A percentile compares a stretch with the other conserved stretches of the same genome.
These are phyloP conservation scores for Mortierella claussenii DNA, from an alignment of 192 early-diverging fungal genomes.

Conservation along the genomic window DNA sequence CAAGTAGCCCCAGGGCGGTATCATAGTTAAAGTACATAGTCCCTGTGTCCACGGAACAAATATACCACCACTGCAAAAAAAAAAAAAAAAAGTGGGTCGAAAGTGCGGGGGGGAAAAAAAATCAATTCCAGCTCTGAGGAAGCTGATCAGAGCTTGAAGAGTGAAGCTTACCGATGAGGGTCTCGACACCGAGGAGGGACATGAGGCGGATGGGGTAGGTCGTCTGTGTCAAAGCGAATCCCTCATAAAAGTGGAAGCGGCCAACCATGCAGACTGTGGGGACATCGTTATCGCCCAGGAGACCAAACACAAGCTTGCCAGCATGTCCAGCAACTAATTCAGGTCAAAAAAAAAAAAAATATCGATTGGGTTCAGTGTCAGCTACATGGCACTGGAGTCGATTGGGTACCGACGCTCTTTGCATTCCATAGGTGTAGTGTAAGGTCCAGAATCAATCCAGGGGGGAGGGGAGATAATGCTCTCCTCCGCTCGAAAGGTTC, in stretches of 20 bases:
- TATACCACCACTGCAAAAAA: background rate
- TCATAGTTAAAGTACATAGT: no score
- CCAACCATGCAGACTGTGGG: constrained; percentile 88
- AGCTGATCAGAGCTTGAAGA: background rate
- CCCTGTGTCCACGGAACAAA: background rate
- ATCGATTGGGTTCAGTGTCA: no score
- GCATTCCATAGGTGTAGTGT: no score
- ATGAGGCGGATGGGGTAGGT: constrained; percentile 91
- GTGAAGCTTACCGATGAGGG: constrained; percentile 64
- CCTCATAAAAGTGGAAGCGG: constrained; percentile 93
- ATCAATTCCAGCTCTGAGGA: background rate
- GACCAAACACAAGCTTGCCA: constrained; percentile 88
- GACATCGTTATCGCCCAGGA: constrained; percentile 68
- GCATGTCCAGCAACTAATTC: constrained; percentile 75
- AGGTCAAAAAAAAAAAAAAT: no score
- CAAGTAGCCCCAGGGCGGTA: no score
- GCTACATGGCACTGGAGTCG: no score
- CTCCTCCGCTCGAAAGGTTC: no score
- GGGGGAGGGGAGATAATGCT: no score
- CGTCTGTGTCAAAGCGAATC: constrained; percentile 79
- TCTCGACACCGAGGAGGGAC: constrained; percentile 80
- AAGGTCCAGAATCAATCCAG: no score
- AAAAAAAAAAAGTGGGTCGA: constrained; percentile 24
- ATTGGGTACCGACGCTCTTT: no score
- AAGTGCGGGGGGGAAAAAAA: constrained; percentile 11